These are phyloP conservation scores for Lachnellula cervina DNA, from an alignment of 2,329 filamentous ascomycete species.

Conservation along the genomic window DNA sequence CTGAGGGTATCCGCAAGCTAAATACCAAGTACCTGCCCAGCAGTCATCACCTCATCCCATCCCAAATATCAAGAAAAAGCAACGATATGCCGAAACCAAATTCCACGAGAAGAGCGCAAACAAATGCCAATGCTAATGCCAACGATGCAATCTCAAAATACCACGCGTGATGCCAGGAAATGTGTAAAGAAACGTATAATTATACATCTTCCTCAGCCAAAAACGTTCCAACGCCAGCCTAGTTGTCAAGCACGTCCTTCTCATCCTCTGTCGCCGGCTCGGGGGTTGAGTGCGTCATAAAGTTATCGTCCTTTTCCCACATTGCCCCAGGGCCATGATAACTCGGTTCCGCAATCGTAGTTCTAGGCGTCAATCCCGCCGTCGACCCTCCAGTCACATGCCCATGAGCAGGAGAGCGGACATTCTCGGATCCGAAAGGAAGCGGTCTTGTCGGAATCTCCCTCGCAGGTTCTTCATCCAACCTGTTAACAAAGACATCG, in stretches of 20 bases:
- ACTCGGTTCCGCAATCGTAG: conserved; percentile 39
- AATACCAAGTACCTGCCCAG: not conserved
- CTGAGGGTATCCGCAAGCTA: not conserved
- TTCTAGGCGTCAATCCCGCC: conserved; percentile 13
- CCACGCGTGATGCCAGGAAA: conserved; percentile 4
- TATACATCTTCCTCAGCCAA: conserved; percentile 13
- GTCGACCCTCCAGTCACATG: conserved; percentile 20
- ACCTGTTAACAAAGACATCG: conserved; percentile 52
- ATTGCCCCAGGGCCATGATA: conserved; percentile 45
- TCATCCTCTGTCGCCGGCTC: conserved; percentile 29
- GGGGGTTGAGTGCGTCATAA: conserved; percentile 35
- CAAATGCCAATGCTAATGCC: conserved; percentile 8
- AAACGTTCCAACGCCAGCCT: conserved; percentile 12
- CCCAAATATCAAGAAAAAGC: not conserved
- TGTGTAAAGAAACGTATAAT: conserved; percentile 2
- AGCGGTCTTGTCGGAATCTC: conserved; percentile 46
- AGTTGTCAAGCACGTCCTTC: conserved; percentile 28
- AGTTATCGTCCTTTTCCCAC: conserved; percentile 49
- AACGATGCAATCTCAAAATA: conserved; percentile 6
- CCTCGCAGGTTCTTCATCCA: conserved; percentile 36
- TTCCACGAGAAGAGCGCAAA: not conserved
- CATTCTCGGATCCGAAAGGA: conserved; percentile 49
- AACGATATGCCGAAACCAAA: not conserved
- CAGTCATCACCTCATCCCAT: not conserved
- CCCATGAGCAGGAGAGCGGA: conserved; percentile 38